phyloP scores from a whole-genome alignment of 768 basidiomycete genomes.

The Omphalotus guepiniiformis region DNA sequence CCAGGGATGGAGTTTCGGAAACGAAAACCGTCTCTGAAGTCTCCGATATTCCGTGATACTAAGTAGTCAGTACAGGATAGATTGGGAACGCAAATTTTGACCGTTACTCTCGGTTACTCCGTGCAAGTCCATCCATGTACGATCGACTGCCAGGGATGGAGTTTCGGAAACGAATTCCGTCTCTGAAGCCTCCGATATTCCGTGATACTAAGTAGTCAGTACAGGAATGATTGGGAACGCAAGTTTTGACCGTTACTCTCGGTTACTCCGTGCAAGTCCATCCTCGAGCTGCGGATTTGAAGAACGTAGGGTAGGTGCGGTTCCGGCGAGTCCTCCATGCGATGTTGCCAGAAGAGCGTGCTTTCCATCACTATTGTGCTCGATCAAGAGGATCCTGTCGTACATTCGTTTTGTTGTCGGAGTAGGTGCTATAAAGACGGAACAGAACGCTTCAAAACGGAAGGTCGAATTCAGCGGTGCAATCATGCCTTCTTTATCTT shows the following conservation, averaged over 20 bases:
- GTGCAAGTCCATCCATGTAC: too few species aligned
- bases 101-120: constrained; percentile 16
- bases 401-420: too few species aligned
- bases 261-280: constrained; percentile 15
- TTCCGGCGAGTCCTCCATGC: constrained; percentile 19
- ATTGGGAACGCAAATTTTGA: constrained; percentile 17
- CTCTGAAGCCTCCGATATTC: too few species aligned
- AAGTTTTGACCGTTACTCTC: constrained; percentile 15
- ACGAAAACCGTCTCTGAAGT: too few species aligned
- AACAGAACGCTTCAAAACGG: too few species aligned
- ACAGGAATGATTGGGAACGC: constrained; percentile 19
- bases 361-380: constrained; percentile 12
- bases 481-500: too few species aligned
- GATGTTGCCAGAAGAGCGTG: constrained; percentile 19
- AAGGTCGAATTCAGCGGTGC: too few species aligned
- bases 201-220: constrained; percentile 1
- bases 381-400: constrained; percentile 16
- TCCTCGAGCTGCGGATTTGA: constrained; percentile 13
- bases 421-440: too few species aligned
- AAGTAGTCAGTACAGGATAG: constrained; percentile 13
- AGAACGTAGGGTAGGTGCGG: constrained; percentile 17
- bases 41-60: background rate
- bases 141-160: too few species aligned
- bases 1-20: too few species aligned
- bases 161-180: too few species aligned